A percentile compares a stretch with the other conserved stretches of the same genome.
These are phyloP conservation scores for Penicillium sp. DNA, from an alignment of 2,329 filamentous ascomycete genomes.

Conservation along the genomic window DNA sequence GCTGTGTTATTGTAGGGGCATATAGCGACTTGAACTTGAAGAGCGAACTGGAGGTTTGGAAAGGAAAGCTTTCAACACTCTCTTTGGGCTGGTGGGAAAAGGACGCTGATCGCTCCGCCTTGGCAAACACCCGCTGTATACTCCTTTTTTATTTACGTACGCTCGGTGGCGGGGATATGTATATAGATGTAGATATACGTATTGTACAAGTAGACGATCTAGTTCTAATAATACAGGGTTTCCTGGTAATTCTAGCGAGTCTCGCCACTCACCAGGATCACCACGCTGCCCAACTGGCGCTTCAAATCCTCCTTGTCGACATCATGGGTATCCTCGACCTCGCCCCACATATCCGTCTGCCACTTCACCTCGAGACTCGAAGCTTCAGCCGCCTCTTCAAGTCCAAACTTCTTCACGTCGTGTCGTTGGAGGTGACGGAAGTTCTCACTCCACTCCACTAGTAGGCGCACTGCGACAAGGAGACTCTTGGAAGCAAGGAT, in stretches of 20 bases:
- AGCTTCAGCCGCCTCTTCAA: conserved; percentile 79
- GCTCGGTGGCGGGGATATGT: background rate
- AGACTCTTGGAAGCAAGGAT: conserved; percentile 87
- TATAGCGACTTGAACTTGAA: conserved; percentile 2
- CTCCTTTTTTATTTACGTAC: background rate
- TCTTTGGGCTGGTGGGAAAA: background rate
- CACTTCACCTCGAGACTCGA: conserved; percentile 84
- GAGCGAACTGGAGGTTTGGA: background rate
- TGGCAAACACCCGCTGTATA: conserved; percentile 13
- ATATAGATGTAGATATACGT: background rate
- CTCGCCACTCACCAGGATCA: conserved; percentile 74
- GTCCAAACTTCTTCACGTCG: conserved; percentile 63
- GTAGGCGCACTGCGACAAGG: conserved; percentile 72
- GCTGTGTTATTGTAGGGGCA: conserved; percentile 4
- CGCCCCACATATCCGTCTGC: conserved; percentile 91
- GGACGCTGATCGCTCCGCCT: conserved; percentile 17
- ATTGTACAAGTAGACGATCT: background rate
- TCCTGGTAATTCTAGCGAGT: conserved; percentile 25
- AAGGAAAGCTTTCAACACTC: background rate
- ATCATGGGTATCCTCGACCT: conserved; percentile 98
- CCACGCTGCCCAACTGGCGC: conserved; percentile 84
- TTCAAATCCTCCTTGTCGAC: conserved; percentile 89
- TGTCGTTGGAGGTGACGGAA: conserved; percentile 58
- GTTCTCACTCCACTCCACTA: conserved; percentile 87
- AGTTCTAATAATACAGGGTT: conserved; percentile 3